Evolutionary conservation across 257 asterid species (phyloP), one percentile per base, ranked within the genome.

Genomic region (Primulina tabacum): DNA sequence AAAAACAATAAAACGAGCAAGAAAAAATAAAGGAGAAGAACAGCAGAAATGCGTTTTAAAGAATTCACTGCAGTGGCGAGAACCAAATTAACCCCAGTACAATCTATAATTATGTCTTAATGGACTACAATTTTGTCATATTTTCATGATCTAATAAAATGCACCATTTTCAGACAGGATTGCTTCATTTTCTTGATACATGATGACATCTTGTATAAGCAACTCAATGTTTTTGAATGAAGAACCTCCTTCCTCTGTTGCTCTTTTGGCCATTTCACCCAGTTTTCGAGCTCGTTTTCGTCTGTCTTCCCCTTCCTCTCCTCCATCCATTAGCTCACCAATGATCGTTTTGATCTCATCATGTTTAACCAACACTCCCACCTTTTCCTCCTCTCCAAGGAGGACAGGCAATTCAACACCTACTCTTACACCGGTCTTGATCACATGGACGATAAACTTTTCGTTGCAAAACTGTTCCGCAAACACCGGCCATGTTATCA

Each of bases 381-480:
- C 62, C 21, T 72, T 69, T 2, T 75, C 83, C 32, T 63, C 80
- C 0, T 70, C 53, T 53, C 82, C 78, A 55, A 60, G 34, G 0
- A 29, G 1, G 32, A 40, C 33, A 5, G 58, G 62, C n/a, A 38
- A 62, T 18, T 78, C 74, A 26, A 68, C 69, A 1, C 80, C 83
- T 0, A 65, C 73, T 65, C 76, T 70, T 37, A 75, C 47, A 2
- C 80, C 83, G 0, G 53, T 75, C 43, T 68, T 59, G 53, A 75
- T 10, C 57, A 79, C 67, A 12, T 72, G 10, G 2, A 68, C 71
- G 2, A 75, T 69, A 10, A 83, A 59, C 52, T 73, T 80, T 4
- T 80, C 85, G 1, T 80, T 80, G 8, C 64, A 70, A 17, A 73
- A 80, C 16, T 80, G 84, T 17, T 80, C 84, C 0, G 73, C 79